Conservation (phyloP, 768 basidiomycete genomes). For the Rhodocollybia butyracea region DNA sequence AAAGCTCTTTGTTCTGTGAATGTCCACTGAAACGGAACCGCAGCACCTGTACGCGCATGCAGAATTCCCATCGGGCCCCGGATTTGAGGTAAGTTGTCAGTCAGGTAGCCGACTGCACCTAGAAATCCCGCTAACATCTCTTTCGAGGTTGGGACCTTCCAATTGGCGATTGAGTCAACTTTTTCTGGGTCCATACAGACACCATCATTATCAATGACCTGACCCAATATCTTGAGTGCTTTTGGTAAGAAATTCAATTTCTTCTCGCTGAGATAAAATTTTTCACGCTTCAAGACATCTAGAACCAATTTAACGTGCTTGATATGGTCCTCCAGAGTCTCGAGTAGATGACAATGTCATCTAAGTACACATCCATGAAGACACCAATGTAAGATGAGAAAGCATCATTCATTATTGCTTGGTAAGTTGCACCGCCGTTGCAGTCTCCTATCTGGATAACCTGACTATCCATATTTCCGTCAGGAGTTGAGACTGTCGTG, state of each 20-base stretch:
- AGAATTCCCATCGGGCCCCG: slow-evolving; percentile 37
- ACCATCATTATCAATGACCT: slow-evolving; percentile 31
- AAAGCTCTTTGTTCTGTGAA: slow-evolving; percentile 31
- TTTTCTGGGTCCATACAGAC: slow-evolving; percentile 44
- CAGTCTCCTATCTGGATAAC: slow-evolving; percentile 31
- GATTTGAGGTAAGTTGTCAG: slow-evolving; percentile 27
- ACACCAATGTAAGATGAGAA: slow-evolving; percentile 29
- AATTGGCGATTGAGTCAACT: slow-evolving; percentile 32
- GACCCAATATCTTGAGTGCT: slow-evolving; percentile 30
- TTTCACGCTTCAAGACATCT: slow-evolving; percentile 27
- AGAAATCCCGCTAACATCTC: slow-evolving; percentile 32
- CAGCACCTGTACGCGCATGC: slow-evolving; percentile 18
- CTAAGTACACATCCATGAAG: too few relatives aligned
- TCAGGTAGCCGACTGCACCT: slow-evolving; percentile 26
- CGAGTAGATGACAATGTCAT: slow-evolving; percentile 33
- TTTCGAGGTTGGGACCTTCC: slow-evolving; percentile 30
- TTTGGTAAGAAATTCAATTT: too few relatives aligned
- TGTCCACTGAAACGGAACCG: slow-evolving; percentile 23
- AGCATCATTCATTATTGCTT: slow-evolving; percentile 44
- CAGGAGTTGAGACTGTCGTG: slow-evolving; percentile 30
- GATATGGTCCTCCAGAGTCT: slow-evolving; percentile 31
- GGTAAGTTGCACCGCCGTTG: slow-evolving; percentile 38
- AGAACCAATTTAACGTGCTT: slow-evolving; percentile 27
- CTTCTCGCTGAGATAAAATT: slow-evolving; percentile 36
- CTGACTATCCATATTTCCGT: slow-evolving; percentile 40